Base-by-base conservation (phyloP, 2,329 filamentous ascomycete species). In the Cercospora sp. region DNA sequence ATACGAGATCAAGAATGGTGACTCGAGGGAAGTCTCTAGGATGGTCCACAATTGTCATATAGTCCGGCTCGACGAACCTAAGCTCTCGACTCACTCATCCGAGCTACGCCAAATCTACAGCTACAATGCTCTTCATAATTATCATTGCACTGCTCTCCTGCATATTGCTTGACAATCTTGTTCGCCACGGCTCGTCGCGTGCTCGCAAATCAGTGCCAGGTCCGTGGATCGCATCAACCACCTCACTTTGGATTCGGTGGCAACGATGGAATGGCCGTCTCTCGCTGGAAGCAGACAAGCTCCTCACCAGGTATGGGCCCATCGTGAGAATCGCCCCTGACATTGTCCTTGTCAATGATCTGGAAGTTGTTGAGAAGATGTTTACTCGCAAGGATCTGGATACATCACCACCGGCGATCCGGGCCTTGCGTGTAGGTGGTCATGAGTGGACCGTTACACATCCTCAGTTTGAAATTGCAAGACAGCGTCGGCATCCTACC, bases 361-460 rank as follows among this genome's bases (percentile, higher is more conserved):
- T 24, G 10, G 45, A 49, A 3, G 10, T 24, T 13, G 45, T 24
- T 12, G 45, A 49, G 1, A 49, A 49, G 13, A 10, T 49, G 45
- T 49, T 49, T 13, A 24, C 28, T n/a, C 63, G 63, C 1, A 65
- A 60, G 45, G 55, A 65, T 34, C 53, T 65, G 30, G 55, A 65
- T 16, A 65, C 63, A 12, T 65, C 63, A 6, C 63, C 63, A 12
- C 28, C 13, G 4, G 55, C 63, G 2, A 65, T 65, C 28, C 53
- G 63, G 12, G 63, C 63, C 13, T 49, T 65, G 63, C 53, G 55
- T 28, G 55, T 65, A 24, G 63, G 63, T 21, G 63, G 63, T 9
- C 63, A 60, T 8, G 55, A 65, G 32, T 65, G 63, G 63, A 65
- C 63, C 13, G 63, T 65, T 9, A 65, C 63, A 3, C 57, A 65